These are phyloP conservation scores for Microcos paniculata DNA, from an alignment of 345 rosid genomes.

Conservation along the genomic window DNA sequence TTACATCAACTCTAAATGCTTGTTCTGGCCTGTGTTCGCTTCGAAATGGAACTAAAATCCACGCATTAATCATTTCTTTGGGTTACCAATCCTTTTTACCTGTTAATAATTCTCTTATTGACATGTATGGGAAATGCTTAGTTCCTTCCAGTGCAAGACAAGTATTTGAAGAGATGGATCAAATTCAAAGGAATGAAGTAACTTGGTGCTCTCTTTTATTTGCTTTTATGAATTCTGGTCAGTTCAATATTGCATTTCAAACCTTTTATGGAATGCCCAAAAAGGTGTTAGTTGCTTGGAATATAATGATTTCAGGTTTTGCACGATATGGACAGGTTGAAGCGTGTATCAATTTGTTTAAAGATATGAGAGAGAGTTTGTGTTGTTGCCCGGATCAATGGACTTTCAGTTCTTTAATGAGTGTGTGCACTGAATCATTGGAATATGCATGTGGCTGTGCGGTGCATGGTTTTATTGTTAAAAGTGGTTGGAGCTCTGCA, in stretches of 20 bases:
- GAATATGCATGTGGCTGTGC: conserved; percentile 40
- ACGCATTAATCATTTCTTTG: conserved; percentile 39
- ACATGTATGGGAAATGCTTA: conserved; percentile 80
- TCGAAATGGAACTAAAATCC: conserved; percentile 46
- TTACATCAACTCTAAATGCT: conserved; percentile 58
- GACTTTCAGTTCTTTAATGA: conserved; percentile 72
- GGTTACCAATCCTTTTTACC: conserved; percentile 48
- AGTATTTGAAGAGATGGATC: conserved; percentile 53
- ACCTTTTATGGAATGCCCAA: conserved; percentile 57
- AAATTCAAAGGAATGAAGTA: conserved; percentile 54
- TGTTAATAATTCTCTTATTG: conserved; percentile 62
- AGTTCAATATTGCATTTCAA: conserved; percentile 33
- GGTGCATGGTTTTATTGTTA: conserved; percentile 56
- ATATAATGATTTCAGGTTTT: conserved; percentile 65
- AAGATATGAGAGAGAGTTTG: conserved; percentile 44
- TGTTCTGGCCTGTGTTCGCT: conserved; percentile 46
- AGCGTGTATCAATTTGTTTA: conserved; percentile 46
- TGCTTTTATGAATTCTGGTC: conserved; percentile 49
- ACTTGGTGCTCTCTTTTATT: conserved; percentile 84
- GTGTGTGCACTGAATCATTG: conserved; percentile 47
- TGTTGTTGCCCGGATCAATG: conserved; percentile 60
- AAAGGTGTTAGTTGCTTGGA: conserved; percentile 64
- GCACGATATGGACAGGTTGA: conserved; percentile 50
- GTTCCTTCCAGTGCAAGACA: conserved; percentile 42
- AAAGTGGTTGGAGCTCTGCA: conserved; percentile 73